Evolutionary conservation across 1,284 basidiomycete species (phyloP), one percentile per base, ranked within the genome.

Genomic region (Ceratorhiza oryzae-sativae): DNA sequence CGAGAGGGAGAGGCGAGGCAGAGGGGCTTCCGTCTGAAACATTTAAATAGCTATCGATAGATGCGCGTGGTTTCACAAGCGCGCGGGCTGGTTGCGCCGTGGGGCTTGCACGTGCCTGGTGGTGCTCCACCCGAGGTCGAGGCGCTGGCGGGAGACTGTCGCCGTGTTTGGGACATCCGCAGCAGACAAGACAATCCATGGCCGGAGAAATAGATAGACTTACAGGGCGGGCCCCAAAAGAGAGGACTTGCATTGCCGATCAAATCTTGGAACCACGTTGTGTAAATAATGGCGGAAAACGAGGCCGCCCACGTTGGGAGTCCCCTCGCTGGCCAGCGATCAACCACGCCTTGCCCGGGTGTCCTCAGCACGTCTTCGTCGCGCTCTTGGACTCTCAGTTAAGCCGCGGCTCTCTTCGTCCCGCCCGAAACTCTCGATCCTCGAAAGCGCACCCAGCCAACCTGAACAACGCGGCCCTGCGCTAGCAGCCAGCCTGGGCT

Each of bases 371-470:
- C 63, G 49, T 12, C 30, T 55, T 34, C 63, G 36, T 36, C 65
- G 65, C 51, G 51, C 65, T 68, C 63, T 45, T 68, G 65, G 39
- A 41, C 65, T 68, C 53, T 13, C 34, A 67, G 48, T 45, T 48
- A 53, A 68, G 45, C 65, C 56, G 39, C 65, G 30, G n/a, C 63
- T 23, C 46, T 15, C 63, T 55, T 13, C 8, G 18, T 58, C 56
- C 39, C 45, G 49, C 18, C 49, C 25, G 48, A 58, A 68, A 41
- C 42, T 30, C 48, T 30, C 34, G 51, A 55, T 56, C 48, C 62
- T 45, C 23, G 39, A 60, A 20, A 23, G 39, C 45, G 25, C 27
- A 51, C 51, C 27, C 39, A 23, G 30, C 27, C 45, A 15, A 30
- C 56, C 39, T 36, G 36, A 60, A 45, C 27, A 41, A 60, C 39